A percentile compares a stretch with the other conserved stretches of the same genome.
Evolutionary conservation across 2,329 filamentous ascomycete species (phyloP).

Genomic region (Thielaviopsis musarum): DNA sequence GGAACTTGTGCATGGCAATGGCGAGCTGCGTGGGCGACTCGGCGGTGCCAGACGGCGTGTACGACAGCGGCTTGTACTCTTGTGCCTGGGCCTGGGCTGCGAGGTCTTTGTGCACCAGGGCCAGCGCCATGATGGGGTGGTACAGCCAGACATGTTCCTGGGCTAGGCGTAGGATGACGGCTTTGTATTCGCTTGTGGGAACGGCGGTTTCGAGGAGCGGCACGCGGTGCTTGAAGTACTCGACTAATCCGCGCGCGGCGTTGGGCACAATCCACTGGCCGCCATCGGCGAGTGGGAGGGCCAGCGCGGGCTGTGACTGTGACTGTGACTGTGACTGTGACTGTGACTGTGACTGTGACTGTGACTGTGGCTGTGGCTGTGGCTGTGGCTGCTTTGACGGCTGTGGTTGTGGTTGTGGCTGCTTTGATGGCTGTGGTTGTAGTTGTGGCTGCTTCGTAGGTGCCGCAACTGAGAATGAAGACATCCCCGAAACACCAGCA

Average conservation of each 20-base stretch:
- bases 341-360: too few species aligned
- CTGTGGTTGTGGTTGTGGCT: too few species aligned
- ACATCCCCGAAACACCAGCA: neutral
- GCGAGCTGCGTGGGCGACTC: conserved; percentile 10
- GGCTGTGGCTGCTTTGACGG: too few species aligned
- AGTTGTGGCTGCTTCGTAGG: too few species aligned
- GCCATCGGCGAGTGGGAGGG: conserved; percentile 3
- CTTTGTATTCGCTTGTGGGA: neutral
- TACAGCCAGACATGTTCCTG: too few species aligned
- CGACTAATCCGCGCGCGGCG: neutral
- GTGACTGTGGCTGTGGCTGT: too few species aligned
- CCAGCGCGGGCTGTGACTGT: neutral
- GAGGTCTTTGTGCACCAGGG: conserved; percentile 15
- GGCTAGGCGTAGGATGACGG: neutral
- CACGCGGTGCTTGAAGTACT: neutral
- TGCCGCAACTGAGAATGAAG: neutral
- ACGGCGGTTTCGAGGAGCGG: neutral
- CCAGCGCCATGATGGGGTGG: neutral
- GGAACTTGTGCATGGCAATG: conserved; percentile 30
- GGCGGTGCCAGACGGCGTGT: conserved; percentile 13
- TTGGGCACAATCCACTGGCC: neutral
- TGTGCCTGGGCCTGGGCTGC: conserved; percentile 13
- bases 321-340: too few species aligned
- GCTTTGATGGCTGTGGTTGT: too few species aligned
- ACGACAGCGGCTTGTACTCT: conserved; percentile 12